Conservation (phyloP, 805 yeast species). For the Candida broadrunensis region DNA sequence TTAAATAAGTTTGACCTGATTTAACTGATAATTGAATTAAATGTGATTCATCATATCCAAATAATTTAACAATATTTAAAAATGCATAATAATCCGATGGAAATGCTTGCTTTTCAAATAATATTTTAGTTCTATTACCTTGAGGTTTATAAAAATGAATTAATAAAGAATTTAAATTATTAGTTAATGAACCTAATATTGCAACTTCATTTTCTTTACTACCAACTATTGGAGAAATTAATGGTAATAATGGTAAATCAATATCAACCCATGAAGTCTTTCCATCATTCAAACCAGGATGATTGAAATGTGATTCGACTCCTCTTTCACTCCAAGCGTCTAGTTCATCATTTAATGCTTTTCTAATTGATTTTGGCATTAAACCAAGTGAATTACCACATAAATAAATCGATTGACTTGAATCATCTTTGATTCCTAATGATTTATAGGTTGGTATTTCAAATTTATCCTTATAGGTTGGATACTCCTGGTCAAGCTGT, state of each 20-base stretch:
- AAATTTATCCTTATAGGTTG: constrained; percentile 46
- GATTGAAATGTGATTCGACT: constrained; percentile 82
- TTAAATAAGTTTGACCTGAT: constrained; percentile 51
- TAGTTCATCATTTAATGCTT: constrained; percentile 62
- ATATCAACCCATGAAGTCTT: constrained; percentile 77
- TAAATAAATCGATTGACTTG: constrained; percentile 49
- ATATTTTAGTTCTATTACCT: constrained; percentile 58
- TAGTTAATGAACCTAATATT: constrained; percentile 81
- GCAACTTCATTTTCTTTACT: constrained; percentile 78
- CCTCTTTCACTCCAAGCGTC: constrained; percentile 81
- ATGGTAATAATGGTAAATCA: constrained; percentile 71
- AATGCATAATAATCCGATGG: constrained; percentile 92
- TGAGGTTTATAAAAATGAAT: constrained; percentile 72
- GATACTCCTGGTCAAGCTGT: constrained; percentile 39
- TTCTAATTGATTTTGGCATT: constrained; percentile 67
- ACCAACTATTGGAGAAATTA: constrained; percentile 74
- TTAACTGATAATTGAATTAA: constrained; percentile 65
- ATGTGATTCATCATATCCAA: constrained; percentile 51
- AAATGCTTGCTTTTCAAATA: constrained; percentile 84
- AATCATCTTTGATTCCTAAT: constrained; percentile 43
- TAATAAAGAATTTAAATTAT: constrained; percentile 73
- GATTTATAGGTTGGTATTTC: constrained; percentile 65
- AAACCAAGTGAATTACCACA: constrained; percentile 95
- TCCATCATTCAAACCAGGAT: constrained; percentile 42
- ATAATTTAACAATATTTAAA: constrained; percentile 63